These are phyloP conservation scores for Ramaria rubella DNA, from an alignment of 768 basidiomycete species.

Conservation along the genomic window DNA sequence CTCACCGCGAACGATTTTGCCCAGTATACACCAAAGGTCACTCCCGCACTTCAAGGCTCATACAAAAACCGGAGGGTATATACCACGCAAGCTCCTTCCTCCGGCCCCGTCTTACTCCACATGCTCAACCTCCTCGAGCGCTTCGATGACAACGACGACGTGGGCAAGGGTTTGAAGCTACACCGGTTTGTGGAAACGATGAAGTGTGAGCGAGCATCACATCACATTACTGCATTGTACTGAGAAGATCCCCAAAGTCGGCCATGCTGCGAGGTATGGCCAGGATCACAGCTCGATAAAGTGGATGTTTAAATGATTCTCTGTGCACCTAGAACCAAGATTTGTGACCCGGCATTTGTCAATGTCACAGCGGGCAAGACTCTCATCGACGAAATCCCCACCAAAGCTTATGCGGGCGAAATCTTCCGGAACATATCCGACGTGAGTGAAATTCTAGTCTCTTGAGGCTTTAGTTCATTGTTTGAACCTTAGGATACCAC, in stretches of 20 bases:
- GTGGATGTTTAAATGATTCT: not conserved
- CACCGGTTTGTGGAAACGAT: conserved; percentile 81
- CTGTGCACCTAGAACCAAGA: conserved; percentile 53
- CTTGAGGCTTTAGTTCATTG: conserved; percentile 9
- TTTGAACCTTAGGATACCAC: conserved; percentile 56
- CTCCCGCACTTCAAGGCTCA: conserved; percentile 67
- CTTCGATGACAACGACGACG: conserved; percentile 48
- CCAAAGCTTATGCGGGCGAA: conserved; percentile 56
- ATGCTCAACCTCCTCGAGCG: conserved; percentile 87
- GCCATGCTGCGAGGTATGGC: conserved; percentile 53
- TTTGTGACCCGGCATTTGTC: conserved; percentile 73
- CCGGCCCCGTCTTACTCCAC: conserved; percentile 83
- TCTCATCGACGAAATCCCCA: conserved; percentile 60
- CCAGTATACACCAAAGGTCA: conserved; percentile 60
- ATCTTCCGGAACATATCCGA: conserved; percentile 73
- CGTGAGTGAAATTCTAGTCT: conserved; percentile 35
- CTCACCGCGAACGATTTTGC: conserved; percentile 68
- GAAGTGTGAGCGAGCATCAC: conserved; percentile 50
- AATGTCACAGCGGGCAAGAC: conserved; percentile 43
- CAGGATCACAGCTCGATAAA: not conserved
- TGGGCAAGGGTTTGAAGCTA: conserved; percentile 51
- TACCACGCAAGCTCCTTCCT: conserved; percentile 78
- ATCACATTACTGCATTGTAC: not conserved
- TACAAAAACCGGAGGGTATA: conserved; percentile 78
- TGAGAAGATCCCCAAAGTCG: conserved; percentile 36